Evolutionary conservation across 108 stramenopile species (phyloP).

Genomic region (Skeletonema grethae): DNA sequence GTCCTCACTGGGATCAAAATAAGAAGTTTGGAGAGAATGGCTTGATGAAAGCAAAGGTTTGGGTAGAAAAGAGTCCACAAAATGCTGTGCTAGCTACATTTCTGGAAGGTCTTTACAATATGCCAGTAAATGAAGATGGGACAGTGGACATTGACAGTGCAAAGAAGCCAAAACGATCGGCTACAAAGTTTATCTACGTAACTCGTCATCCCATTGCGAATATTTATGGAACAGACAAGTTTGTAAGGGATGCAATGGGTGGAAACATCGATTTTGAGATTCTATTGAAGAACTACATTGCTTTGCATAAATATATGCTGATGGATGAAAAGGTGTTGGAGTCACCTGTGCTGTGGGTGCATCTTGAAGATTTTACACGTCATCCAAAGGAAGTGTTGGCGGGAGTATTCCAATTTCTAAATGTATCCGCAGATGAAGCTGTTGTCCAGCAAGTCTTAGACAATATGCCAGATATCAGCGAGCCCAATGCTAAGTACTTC

Average conservation of each 20-base stretch:
- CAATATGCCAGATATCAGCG: background rate
- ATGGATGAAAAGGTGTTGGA: conserved; percentile 11
- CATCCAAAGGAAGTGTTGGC: conserved; percentile 8
- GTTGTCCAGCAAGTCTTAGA: conserved; percentile 4
- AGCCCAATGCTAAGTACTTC: conserved; percentile 5
- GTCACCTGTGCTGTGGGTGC: conserved; percentile 11
- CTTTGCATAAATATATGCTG: conserved; percentile 19
- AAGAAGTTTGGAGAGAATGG: conserved; percentile 5
- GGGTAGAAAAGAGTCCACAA: conserved; percentile 31
- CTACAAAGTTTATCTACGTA: conserved; percentile 21
- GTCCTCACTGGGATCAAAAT: conserved; percentile 19
- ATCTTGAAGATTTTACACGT: conserved; percentile 12
- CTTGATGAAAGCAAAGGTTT: conserved; percentile 21
- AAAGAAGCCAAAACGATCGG: conserved; percentile 8
- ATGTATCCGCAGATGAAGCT: background rate
- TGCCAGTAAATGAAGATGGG: conserved; percentile 16
- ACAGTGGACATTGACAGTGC: conserved; percentile 1
- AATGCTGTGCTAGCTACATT: conserved; percentile 22
- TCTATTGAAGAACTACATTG: conserved; percentile 17
- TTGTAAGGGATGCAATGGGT: conserved; percentile 13
- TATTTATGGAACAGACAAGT: background rate
- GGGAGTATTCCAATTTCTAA: conserved; percentile 3
- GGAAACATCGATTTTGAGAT: conserved; percentile 14
- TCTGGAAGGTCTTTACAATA: conserved; percentile 24
- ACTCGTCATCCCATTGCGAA: conserved; percentile 32